Conservation (phyloP, 305 asterid species). For the Solanum chacoense region DNA sequence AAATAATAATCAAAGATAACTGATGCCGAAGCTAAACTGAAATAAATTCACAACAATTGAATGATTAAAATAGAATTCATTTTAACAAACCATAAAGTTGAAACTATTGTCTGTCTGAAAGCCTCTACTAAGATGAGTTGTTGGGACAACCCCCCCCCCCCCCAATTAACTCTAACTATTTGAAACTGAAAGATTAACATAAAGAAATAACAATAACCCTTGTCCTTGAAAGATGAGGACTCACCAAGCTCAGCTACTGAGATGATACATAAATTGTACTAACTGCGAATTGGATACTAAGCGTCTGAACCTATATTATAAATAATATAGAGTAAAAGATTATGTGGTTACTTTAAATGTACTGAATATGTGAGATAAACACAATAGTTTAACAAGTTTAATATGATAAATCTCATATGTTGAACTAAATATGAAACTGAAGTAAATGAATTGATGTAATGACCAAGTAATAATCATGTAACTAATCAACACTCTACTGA, state of each 20-base stretch:
- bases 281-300: not conserved
- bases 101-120: not conserved
- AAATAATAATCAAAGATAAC: too few species aligned
- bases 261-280: too few species aligned
- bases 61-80: not conserved
- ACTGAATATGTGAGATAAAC: not conserved
- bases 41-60: too few species aligned
- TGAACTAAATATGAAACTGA: not conserved
- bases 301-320: not conserved
- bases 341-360: too few species aligned
- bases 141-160: not conserved
- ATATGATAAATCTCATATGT: not conserved
- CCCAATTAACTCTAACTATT: not conserved
- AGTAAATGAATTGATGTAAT: not conserved
- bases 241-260: not conserved
- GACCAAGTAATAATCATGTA: not conserved
- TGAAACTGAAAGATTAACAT: not conserved
- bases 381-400: not conserved
- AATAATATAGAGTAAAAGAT: not conserved
- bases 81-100: not conserved
- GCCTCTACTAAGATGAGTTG: not conserved
- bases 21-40: not conserved
- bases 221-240: not conserved
- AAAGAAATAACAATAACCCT: not conserved
- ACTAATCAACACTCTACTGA: not conserved